Evolutionary conservation across 192 early-diverging fungal genomes (phyloP), one percentile per base, ranked within the genome.

Genomic region (Podochytrium sp.): DNA sequence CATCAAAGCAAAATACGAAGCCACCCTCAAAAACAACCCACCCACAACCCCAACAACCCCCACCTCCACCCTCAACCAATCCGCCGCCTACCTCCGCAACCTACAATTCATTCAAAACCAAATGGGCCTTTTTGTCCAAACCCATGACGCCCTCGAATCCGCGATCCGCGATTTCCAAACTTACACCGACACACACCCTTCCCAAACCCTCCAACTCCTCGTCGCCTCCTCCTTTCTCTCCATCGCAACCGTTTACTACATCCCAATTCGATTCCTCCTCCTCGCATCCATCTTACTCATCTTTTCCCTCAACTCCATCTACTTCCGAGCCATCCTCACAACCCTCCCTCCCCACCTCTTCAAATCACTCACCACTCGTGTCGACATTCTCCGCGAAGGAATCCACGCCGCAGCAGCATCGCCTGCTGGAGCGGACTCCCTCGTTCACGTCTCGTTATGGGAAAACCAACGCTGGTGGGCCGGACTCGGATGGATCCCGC

Each of bases 391-490:
- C 73, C 66, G 69, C 25, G 80, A 78, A 59, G 73, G 76, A 14
- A 70, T 71, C 34, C 61, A 53, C 25, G 79, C 69, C n/a, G 74
- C 67, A 32, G 20, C 18, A 5, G 14, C 16, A 6, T 34, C 73
- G n/a, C 66, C 71, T 33, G 65, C 43, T 10, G 71, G 65, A 38
- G n/a, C n/a, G n/a, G n/a, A n/a, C n/a, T 49, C 43, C 37, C 38
- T 76, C 33, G 71, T 80, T 30, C 62, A 57, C 20, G 78, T 87
- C 6, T 62, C 72, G 12, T 27, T 89, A 3, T 91, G 83, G 78
- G 91, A 93, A 80, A 92, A 93, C 82, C 89, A 93, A 79, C 84
- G 92, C 39, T 93, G 91, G 91, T 93, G 90, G 89, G 79, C 88
- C 29, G 82, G 90, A 10, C 84, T 91, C 14, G 92, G 91, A 5